Evolutionary conservation across 257 asterid species (phyloP).

Genomic region (Przewalskia tangutica): DNA sequence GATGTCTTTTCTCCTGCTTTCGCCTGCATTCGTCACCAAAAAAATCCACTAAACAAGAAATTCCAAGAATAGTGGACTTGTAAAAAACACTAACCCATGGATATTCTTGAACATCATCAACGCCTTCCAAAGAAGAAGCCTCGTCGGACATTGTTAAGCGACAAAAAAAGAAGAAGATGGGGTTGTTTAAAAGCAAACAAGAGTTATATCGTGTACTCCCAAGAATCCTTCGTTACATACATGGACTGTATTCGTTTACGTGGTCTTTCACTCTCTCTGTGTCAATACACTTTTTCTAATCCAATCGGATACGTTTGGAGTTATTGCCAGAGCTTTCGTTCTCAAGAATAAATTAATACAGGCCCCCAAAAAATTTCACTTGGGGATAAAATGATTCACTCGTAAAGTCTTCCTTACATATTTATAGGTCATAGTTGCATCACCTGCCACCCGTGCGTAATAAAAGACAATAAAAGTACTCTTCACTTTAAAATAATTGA

Average conservation of each 20-base stretch:
- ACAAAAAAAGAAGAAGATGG: not conserved
- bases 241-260: conserved; percentile 44
- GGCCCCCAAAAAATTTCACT: not conserved
- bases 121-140: conserved; percentile 49
- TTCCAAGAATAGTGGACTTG: not conserved
- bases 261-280: no score
- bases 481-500: no score
- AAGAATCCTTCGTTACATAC: conserved; percentile 35
- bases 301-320: no score
- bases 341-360: not conserved
- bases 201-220: not conserved
- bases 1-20: conserved; percentile 38
- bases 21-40: conserved; percentile 21
- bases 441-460: not conserved
- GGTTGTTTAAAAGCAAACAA: conserved; percentile 14
- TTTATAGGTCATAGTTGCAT: not conserved
- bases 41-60: no score
- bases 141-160: conserved; percentile 23
- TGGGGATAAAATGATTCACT: not conserved
- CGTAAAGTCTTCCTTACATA: no score
- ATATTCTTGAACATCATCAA: conserved; percentile 57
- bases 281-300: no score
- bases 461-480: not conserved
- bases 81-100: conserved; percentile 55
- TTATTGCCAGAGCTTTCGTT: conserved; percentile 7